Percentiles rank a stretch among this genome's conserved stretches.
phyloP scores from a whole-genome alignment of 2,329 filamentous ascomycete genomes.

The Davidsoniella virescens region DNA sequence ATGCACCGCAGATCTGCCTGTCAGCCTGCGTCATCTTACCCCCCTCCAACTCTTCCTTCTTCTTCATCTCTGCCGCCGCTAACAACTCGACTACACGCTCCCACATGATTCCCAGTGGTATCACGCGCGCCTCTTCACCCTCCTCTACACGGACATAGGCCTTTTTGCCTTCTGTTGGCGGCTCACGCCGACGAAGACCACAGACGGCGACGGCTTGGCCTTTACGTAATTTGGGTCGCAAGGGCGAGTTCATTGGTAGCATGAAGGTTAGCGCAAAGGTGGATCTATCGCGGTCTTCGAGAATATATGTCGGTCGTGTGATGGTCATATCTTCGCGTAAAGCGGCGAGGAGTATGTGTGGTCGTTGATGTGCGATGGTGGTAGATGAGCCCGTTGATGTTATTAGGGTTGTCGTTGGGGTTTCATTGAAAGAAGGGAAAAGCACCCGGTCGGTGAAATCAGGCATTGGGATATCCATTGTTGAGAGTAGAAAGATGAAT shows the following conservation, averaged over 20 bases:
- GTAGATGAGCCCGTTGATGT: no score
- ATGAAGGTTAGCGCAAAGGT: constrained; percentile 32
- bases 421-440: constrained; percentile 22
- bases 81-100: constrained; percentile 16
- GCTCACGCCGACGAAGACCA: constrained; percentile 17
- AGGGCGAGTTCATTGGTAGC: constrained; percentile 21
- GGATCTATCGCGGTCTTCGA: constrained; percentile 23
- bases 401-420: constrained; percentile 15
- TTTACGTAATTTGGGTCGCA: constrained; percentile 25
- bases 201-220: constrained; percentile 23
- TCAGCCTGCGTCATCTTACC: constrained; percentile 16
- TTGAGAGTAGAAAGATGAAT: background rate
- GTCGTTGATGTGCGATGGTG: background rate
- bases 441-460: constrained; percentile 20
- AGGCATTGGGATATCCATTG: background rate
- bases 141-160: constrained; percentile 24
- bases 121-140: constrained; percentile 20
- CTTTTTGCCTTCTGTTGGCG: constrained; percentile 20
- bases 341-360: constrained; percentile 22
- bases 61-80: constrained; percentile 17
- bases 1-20: constrained; percentile 14
- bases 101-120: constrained; percentile 18
- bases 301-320: constrained; percentile 32
- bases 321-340: constrained; percentile 32
- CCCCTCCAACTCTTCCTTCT: constrained; percentile 10